These are phyloP conservation scores for Kazachstania psychrophila DNA, from an alignment of 805 yeast genomes.

Conservation along the genomic window DNA sequence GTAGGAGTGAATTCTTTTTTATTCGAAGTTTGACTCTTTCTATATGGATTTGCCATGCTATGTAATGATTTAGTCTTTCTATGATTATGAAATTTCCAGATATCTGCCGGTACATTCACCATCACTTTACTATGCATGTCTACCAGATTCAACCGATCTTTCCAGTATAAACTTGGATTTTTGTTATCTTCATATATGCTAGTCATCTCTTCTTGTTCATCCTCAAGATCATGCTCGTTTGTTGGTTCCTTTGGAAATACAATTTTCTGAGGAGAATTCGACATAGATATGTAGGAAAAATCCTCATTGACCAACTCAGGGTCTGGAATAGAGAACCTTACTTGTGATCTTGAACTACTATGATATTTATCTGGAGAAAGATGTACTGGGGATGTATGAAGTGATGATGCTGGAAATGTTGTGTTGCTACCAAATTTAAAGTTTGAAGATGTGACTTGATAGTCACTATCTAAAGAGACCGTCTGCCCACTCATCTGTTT, in stretches of 20 bases:
- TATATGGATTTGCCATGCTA: not conserved
- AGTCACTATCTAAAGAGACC: no score
- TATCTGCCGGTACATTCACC: slow-evolving; percentile 25
- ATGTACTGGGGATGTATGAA: no score
- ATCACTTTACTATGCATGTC: slow-evolving; percentile 23
- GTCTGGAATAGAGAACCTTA: slow-evolving; percentile 26
- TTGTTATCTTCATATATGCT: not conserved
- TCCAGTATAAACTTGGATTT: not conserved
- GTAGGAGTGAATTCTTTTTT: not conserved
- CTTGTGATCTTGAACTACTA: slow-evolving; percentile 20
- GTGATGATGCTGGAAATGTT: no score
- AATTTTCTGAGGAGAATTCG: slow-evolving; percentile 22
- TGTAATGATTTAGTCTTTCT: slow-evolving; percentile 3
- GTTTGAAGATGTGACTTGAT: no score
- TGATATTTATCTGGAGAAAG: no score
- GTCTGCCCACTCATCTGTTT: no score
- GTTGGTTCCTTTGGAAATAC: slow-evolving; percentile 21
- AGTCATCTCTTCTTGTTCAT: not conserved
- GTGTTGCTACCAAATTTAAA: no score
- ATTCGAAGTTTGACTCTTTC: not conserved
- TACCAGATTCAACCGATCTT: slow-evolving; percentile 15
- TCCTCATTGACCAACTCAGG: slow-evolving; percentile 2
- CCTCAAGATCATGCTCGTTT: not conserved
- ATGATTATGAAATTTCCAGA: slow-evolving; percentile 24
- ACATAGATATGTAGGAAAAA: slow-evolving; percentile 1